Conservation (phyloP, 2,329 filamentous ascomycete genomes). For the Alternaria viburni region DNA sequence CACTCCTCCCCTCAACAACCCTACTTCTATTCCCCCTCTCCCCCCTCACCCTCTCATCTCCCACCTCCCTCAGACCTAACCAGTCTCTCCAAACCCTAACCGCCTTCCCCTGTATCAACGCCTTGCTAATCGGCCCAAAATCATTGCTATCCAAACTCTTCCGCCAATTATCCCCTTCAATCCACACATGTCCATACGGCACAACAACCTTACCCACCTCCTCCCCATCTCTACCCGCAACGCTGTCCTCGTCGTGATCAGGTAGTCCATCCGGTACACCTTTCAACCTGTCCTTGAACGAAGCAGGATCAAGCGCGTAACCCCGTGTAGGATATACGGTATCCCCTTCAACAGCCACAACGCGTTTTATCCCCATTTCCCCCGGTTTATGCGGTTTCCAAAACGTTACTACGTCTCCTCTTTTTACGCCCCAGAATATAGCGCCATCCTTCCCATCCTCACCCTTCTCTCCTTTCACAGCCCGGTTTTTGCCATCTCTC, state of each 20-base stretch:
- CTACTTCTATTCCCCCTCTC: slow-evolving; percentile 49
- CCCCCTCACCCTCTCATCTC: slow-evolving; percentile 59
- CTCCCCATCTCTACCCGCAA: slow-evolving; percentile 11
- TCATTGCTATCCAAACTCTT: slow-evolving; percentile 83
- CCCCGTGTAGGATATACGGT: slow-evolving; percentile 59
- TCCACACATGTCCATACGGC: slow-evolving; percentile 87
- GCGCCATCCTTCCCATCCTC: background rate
- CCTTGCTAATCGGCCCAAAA: slow-evolving; percentile 82
- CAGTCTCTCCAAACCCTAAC: slow-evolving; percentile 69
- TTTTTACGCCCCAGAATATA: slow-evolving; percentile 30
- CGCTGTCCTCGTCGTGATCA: slow-evolving; percentile 20
- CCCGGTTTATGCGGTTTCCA: slow-evolving; percentile 70
- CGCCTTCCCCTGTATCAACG: slow-evolving; percentile 76
- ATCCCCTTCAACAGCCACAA: slow-evolving; percentile 83
- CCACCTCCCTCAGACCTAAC: slow-evolving; percentile 57
- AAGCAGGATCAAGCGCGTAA: slow-evolving; percentile 54
- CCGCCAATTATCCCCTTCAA: slow-evolving; percentile 84
- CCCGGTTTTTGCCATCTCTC: background rate
- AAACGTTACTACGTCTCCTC: slow-evolving; percentile 56
- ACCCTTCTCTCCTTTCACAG: background rate
- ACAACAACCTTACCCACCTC: slow-evolving; percentile 60
- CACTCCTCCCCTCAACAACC: slow-evolving; percentile 48
- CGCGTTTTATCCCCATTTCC: slow-evolving; percentile 76
- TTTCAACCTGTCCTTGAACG: background rate
- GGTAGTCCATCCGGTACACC: slow-evolving; percentile 41